Conservation (phyloP, 345 rosid genomes). For the Punica granatum region DNA sequence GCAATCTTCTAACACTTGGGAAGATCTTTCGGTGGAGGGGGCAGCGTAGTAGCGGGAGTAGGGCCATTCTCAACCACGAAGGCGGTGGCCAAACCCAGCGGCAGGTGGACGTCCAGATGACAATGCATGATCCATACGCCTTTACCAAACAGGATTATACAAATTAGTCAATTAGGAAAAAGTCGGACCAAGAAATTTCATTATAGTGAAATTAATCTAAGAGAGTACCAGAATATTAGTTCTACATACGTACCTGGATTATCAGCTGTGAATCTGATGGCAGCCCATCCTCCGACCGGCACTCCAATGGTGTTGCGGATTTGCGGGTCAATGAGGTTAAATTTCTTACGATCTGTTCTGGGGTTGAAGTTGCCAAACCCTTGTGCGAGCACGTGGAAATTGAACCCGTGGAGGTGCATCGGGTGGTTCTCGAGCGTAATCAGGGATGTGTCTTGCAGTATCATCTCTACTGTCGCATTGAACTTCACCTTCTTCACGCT, state of each 20-base stretch:
- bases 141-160: not conserved
- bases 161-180: not conserved
- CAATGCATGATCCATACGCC: conserved; percentile 29
- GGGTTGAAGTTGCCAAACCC: conserved; percentile 81
- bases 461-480: conserved; percentile 66
- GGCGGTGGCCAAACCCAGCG: conserved; percentile 25
- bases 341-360: conserved; percentile 29
- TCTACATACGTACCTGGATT: conserved; percentile 90
- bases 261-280: conserved; percentile 63
- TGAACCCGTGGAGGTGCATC: conserved; percentile 76
- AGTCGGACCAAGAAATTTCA: not conserved
- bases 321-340: conserved; percentile 61
- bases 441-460: conserved; percentile 68
- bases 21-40: conserved; percentile 32
- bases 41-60: conserved; percentile 21
- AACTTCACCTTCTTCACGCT: conserved; percentile 54
- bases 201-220: not conserved
- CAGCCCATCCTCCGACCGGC: conserved; percentile 92
- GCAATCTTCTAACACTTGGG: conserved; percentile 17
- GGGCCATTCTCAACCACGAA: conserved; percentile 27
- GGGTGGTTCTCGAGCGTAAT: conserved; percentile 67
- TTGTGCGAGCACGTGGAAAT: conserved; percentile 85
- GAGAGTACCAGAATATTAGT: not conserved
- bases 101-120: conserved; percentile 30
- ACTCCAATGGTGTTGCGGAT: conserved; percentile 71